Evolutionary conservation across 345 rosid species (phyloP).

Genomic region (Geranium rotundifolium): DNA sequence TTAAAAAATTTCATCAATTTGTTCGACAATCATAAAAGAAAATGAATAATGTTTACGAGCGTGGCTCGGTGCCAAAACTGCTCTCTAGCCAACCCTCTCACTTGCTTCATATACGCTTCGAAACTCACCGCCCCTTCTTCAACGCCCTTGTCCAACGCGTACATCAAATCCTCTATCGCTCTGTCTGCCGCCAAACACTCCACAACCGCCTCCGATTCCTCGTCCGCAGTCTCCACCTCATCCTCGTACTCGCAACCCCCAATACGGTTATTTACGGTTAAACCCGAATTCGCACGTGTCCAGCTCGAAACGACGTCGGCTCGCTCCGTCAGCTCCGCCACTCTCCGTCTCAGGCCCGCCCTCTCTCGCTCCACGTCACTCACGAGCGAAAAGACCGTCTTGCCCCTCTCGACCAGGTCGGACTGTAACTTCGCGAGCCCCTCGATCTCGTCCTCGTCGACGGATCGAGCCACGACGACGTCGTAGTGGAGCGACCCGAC

Average conservation of each 20-base stretch:
- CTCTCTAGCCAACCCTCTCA: slow-evolving; percentile 61
- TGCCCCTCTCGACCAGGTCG: slow-evolving; percentile 22
- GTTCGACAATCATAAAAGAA: no score
- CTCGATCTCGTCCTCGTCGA: slow-evolving; percentile 28
- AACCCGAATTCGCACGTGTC: slow-evolving; percentile 16
- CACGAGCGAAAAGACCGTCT: slow-evolving; percentile 7
- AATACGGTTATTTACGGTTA: neutral
- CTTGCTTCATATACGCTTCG: slow-evolving; percentile 41
- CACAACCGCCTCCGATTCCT: slow-evolving; percentile 15
- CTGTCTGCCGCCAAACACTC: slow-evolving; percentile 31
- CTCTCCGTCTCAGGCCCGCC: slow-evolving; percentile 9
- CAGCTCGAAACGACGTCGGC: slow-evolving; percentile 28
- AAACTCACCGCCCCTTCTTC: slow-evolving; percentile 25
- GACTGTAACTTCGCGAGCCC: slow-evolving; percentile 22
- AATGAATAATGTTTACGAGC: no score
- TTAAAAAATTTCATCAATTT: no score
- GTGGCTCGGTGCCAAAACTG: slow-evolving; percentile 27
- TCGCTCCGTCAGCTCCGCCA: slow-evolving; percentile 9
- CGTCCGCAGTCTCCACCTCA: slow-evolving; percentile 23
- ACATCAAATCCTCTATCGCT: slow-evolving; percentile 51
- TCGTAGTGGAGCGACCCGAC: slow-evolving; percentile 50
- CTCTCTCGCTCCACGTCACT: slow-evolving; percentile 30
- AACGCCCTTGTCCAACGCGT: slow-evolving; percentile 39
- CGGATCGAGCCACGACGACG: slow-evolving; percentile 12
- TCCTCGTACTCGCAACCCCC: slow-evolving; percentile 7